These are phyloP conservation scores for Coelastrella sp. DNA, from an alignment of 139 green algal genomes.

Conservation along the genomic window DNA sequence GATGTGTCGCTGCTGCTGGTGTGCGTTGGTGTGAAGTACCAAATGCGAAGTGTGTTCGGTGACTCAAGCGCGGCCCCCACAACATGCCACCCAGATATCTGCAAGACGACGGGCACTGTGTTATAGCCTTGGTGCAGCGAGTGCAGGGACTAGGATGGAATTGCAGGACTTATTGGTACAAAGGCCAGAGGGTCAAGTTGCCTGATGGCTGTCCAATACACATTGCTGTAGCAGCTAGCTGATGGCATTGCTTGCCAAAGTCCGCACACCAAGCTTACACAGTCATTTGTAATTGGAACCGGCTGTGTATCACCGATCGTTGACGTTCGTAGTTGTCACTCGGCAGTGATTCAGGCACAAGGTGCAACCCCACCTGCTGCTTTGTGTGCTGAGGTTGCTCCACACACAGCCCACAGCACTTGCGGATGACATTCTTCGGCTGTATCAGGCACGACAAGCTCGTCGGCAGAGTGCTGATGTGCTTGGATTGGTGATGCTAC, in stretches of 20 bases:
- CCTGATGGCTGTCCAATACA: no score
- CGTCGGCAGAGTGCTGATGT: neutral
- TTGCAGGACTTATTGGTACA: neutral
- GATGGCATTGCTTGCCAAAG: no score
- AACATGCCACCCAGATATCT: slow-evolving; percentile 27
- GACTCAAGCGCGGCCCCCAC: slow-evolving; percentile 37
- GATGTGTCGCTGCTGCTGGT: neutral
- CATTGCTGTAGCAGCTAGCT: no score
- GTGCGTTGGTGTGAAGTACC: slow-evolving; percentile 18
- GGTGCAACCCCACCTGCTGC: slow-evolving; percentile 3
- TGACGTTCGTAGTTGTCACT: neutral
- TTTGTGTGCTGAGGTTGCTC: slow-evolving; percentile 1
- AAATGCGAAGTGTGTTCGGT: slow-evolving; percentile 26
- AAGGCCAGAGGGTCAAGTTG: neutral
- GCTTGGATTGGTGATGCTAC: neutral
- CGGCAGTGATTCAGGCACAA: neutral
- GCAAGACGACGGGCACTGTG: neutral
- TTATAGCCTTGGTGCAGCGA: neutral
- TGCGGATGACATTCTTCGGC: neutral
- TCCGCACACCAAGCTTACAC: no score
- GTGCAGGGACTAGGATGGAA: neutral
- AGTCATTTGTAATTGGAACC: neutral
- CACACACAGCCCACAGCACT: neutral
- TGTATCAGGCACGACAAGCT: neutral
- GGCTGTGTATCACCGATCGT: neutral